Conservation (phyloP, 2,329 filamentous ascomycete genomes). For the Aspergillus quadrilineatus region DNA sequence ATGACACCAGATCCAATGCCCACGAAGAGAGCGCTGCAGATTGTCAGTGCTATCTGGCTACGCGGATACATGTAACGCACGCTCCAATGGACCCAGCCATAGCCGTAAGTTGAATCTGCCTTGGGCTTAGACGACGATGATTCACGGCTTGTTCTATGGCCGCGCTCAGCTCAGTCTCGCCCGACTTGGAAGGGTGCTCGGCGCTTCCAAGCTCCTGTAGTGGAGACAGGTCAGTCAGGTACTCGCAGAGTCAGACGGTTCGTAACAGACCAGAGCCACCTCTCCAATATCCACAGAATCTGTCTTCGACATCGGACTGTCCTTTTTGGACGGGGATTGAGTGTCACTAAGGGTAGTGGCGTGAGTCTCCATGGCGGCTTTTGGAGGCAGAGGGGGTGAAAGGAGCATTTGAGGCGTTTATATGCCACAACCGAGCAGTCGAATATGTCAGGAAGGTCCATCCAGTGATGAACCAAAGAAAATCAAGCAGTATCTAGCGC, state of each 20-base stretch:
- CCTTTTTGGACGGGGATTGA: not conserved
- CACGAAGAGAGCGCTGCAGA: constrained; percentile 1
- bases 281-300: not conserved
- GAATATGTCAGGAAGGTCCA: not conserved
- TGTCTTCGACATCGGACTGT: not conserved
- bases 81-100: constrained; percentile 4
- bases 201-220: not conserved
- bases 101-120: constrained; percentile 6
- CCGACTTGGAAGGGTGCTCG: not conserved
- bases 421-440: not conserved
- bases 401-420: not conserved
- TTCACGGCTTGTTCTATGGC: not conserved
- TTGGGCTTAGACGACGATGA: not conserved
- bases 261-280: not conserved
- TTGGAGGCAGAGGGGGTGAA: not conserved
- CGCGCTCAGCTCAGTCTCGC: not conserved
- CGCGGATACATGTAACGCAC: not conserved
- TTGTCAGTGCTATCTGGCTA: not conserved
- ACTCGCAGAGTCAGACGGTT: not conserved
- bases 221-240: not conserved
- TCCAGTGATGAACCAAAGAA: not conserved
- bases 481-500: not conserved
- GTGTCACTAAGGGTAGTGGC: not conserved
- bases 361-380: not conserved
- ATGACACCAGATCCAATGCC: constrained; percentile 5